phyloP scores from a whole-genome alignment of 805 yeast genomes.

The Pichia exigua region DNA sequence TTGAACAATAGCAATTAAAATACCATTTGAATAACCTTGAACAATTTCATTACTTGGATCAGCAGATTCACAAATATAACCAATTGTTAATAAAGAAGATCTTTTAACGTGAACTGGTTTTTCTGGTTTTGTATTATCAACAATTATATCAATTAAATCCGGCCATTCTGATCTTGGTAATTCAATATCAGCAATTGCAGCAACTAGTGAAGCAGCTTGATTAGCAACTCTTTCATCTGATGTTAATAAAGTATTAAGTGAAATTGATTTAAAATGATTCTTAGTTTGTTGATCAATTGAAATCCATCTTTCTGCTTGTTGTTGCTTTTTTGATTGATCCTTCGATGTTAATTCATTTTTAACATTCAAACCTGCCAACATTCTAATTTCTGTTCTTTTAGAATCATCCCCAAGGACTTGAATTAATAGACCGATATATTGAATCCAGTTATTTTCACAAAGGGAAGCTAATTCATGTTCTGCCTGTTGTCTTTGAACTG shows the following conservation, averaged over 20 bases:
- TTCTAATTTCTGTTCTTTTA: conserved; percentile 71
- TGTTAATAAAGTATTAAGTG: conserved; percentile 57
- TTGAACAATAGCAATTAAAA: conserved; percentile 90
- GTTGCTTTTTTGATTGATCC: conserved; percentile 49
- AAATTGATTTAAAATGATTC: conserved; percentile 55
- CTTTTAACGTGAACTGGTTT: conserved; percentile 76
- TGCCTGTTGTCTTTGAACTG: conserved; percentile 62
- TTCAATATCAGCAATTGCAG: conserved; percentile 95
- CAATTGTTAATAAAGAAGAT: conserved; percentile 82
- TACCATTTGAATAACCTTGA: conserved; percentile 81
- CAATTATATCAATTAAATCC: conserved; percentile 73
- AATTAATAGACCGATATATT: conserved; percentile 62
- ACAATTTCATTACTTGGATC: conserved; percentile 76
- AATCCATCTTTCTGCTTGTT: conserved; percentile 70
- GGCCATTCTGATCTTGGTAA: conserved; percentile 86
- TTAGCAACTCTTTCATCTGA: conserved; percentile 73
- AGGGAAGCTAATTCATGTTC: conserved; percentile 67
- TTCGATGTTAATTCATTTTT: conserved; percentile 87
- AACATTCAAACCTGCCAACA: conserved; percentile 81
- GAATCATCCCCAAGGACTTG: conserved; percentile 60
- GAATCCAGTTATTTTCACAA: conserved; percentile 68
- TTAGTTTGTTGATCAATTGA: conserved; percentile 47
- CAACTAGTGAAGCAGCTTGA: conserved; percentile 87
- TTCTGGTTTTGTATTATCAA: conserved; percentile 75
- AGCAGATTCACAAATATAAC: conserved; percentile 92